phyloP scores from a whole-genome alignment of 225 moss, liverwort and hornwort genomes.

The Sphagnum contortum region DNA sequence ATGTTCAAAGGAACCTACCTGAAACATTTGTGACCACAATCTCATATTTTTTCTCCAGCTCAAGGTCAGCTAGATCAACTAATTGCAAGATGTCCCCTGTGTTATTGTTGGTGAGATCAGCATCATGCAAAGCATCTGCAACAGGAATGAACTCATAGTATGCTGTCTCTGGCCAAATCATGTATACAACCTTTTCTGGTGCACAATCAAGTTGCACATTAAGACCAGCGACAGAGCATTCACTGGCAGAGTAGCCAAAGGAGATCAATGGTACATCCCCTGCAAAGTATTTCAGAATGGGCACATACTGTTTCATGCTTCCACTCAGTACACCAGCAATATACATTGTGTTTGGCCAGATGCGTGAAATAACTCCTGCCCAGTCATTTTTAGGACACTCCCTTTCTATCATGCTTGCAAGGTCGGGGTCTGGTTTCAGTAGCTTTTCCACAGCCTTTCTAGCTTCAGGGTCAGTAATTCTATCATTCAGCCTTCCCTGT shows the following conservation, averaged over 20 bases:
- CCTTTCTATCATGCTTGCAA: conserved; percentile 19
- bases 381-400: conserved; percentile 8
- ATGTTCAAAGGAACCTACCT: conserved; percentile 12
- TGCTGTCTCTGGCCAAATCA: conserved; percentile 22
- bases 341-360: conserved; percentile 28
- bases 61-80: conserved; percentile 22
- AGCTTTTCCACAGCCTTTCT: conserved; percentile 17
- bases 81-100: conserved; percentile 1
- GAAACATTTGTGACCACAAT: conserved; percentile 30
- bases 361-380: conserved; percentile 25
- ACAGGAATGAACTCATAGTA: conserved; percentile 37
- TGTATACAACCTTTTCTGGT: conserved; percentile 20
- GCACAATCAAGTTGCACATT: conserved; percentile 19
- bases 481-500: conserved; percentile 22
- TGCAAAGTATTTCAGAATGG: conserved; percentile 14
- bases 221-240: conserved; percentile 25
- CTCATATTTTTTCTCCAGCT: conserved; percentile 38
- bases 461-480: conserved; percentile 15
- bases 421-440: conserved; percentile 22
- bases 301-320: conserved; percentile 27
- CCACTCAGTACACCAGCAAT: conserved; percentile 23
- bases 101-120: neutral
- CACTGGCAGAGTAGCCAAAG: conserved; percentile 24
- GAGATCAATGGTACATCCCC: conserved; percentile 16
- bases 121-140: neutral